Evolutionary conservation across 2,329 filamentous ascomycete species (phyloP), one percentile per base, ranked within the genome.

Genomic region (Apiospora phragmitis): DNA sequence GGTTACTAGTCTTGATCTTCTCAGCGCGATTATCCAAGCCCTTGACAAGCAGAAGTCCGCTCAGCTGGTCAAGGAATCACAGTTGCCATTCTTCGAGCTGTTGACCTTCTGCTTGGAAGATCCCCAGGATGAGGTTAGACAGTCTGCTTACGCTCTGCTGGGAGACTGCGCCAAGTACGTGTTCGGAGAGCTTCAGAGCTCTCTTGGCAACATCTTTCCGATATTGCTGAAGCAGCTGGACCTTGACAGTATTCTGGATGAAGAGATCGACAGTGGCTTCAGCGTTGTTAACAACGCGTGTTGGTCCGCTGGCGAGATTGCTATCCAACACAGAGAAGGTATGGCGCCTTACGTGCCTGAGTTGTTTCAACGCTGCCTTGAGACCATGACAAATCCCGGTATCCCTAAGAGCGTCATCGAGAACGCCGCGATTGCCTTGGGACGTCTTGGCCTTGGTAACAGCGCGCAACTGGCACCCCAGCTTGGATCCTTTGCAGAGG

Each of bases 271-370:
- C 73, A 92, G 90, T 24, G 92, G 91, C 18, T 98, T 97, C 80
- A 94, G 94, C 72, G 95, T 98, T 41, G 91, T 98, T 71, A 99
- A 98, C 87, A 99, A 99, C 79, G 95, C 96, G 29, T 98, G 95
- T 83, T 99, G 96, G 96, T 97, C 95, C 8, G 91, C 91, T 32
- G 96, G 96, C 55, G 96, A 99, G 84, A 96, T 98, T 72, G 90
- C 94, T 21, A 91, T 97, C 81, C 91, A 94, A 72, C 88, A 93
- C 79, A 89, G 91, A 74, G 90, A 91, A 72, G 90, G 88, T 69
- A 93, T 98, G 89, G 87, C 87, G 1, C 92, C 92, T 0, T 97
- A 92, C 79, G 88, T 94, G 12, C 90, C 93, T 29, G 89, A 92
- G 72, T 85, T 99, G 21, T 90, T 97, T 71, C 88, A 92, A 72